Evolutionary conservation across 2,329 filamentous ascomycete species (phyloP).

Genomic region (Zasmidium citrigriseum): DNA sequence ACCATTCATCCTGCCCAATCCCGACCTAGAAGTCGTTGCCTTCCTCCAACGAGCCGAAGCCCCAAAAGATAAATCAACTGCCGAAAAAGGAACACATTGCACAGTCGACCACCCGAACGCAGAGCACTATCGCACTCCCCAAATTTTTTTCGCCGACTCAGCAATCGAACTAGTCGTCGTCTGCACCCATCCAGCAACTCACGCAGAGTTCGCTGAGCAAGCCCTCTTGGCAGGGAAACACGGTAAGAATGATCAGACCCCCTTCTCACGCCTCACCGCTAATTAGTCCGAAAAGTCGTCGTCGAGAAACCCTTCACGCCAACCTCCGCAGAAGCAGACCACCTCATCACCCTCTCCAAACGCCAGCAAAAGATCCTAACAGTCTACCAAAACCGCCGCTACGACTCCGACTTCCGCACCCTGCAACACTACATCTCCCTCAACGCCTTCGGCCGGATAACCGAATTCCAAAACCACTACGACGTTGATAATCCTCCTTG

Average conservation of each 20-base stretch:
- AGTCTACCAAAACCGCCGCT: conserved; percentile 42
- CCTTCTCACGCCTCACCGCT: background rate
- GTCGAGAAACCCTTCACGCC: conserved; percentile 44
- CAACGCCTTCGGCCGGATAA: conserved; percentile 31
- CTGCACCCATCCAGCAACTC: conserved; percentile 36
- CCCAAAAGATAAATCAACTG: conserved; percentile 30
- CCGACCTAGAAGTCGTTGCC: conserved; percentile 49
- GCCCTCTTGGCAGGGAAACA: conserved; percentile 39
- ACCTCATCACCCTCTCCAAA: conserved; percentile 35
- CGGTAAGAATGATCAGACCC: conserved; percentile 29
- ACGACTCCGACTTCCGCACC: conserved; percentile 42
- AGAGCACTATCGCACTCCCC: conserved; percentile 35
- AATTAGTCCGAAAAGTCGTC: conserved; percentile 31
- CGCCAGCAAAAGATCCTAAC: conserved; percentile 36
- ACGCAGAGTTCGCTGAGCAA: conserved; percentile 36
- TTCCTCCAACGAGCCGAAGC: conserved; percentile 51
- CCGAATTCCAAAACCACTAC: conserved; percentile 39
- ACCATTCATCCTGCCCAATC: conserved; percentile 52
- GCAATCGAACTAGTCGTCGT: conserved; percentile 40
- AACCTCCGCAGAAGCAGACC: conserved; percentile 35
- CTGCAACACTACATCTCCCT: conserved; percentile 30
- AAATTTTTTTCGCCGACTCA: conserved; percentile 38
- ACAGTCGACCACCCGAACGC: conserved; percentile 50
- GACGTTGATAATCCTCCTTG: conserved; percentile 45
- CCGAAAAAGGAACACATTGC: conserved; percentile 45